Percentiles rank a stretch among this genome's conserved stretches.
Conservation (phyloP, 1,284 basidiomycete genomes). For the Ceratobasidium sp. region DNA sequence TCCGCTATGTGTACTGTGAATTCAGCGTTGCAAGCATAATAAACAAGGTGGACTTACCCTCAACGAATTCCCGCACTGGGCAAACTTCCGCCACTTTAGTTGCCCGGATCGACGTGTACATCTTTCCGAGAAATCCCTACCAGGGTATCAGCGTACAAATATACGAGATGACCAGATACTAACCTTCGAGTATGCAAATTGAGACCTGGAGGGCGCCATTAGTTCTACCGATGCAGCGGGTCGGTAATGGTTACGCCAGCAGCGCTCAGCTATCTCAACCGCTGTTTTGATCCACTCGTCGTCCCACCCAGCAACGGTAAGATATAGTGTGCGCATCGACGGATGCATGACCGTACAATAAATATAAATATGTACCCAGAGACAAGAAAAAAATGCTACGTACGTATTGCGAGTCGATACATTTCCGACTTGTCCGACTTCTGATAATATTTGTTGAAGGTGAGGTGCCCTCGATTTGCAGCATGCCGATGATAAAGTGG, state of each 20-base stretch:
- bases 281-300: constrained; percentile 4
- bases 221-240: background rate
- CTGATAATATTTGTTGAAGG: background rate
- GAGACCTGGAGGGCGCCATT: background rate
- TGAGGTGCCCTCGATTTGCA: background rate
- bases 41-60: too few relatives aligned
- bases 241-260: background rate
- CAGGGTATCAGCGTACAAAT: too few relatives aligned
- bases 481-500: background rate
- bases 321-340: background rate
- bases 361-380: too few relatives aligned
- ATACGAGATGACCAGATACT: background rate
- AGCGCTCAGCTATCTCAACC: background rate
- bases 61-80: too few relatives aligned
- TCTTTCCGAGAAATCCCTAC: too few relatives aligned
- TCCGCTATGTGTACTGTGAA: too few relatives aligned
- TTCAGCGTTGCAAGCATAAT: too few relatives aligned
- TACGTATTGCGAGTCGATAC: background rate
- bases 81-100: too few relatives aligned
- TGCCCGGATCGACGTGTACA: too few relatives aligned
- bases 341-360: background rate
- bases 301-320: background rate
- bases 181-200: background rate
- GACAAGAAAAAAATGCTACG: too few relatives aligned
- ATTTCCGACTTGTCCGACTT: background rate